Evolutionary conservation across 2,329 filamentous ascomycete genomes (phyloP), one percentile per base, ranked within the genome.

Genomic region (Colletotrichum sp.): DNA sequence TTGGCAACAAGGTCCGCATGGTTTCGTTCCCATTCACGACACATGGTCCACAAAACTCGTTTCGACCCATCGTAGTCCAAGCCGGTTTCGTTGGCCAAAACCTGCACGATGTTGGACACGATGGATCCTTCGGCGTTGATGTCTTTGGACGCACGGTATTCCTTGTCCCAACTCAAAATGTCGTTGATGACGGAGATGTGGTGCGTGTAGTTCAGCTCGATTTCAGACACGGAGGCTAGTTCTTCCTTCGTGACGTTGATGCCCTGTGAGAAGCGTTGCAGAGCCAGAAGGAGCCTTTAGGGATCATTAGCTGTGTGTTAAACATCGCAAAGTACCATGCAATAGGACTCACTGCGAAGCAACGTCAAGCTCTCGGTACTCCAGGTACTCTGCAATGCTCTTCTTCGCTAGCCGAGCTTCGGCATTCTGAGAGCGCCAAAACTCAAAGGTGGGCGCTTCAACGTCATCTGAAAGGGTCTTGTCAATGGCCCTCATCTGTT

Each of bases 1-100:
- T 52, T 52, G n/a, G 6, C 2, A 52, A 52, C 43, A 52, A 22
- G 43, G 1, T 52, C 10, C n/a, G n/a, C 12, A 52, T 72, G 72
- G 32, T 67, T 67, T 16, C 30, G 6, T 43, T 75, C 72, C 75
- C 75, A 77, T 30, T 77, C 73, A 8, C 68, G 68, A 67, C 73
- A 76, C 75, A 76, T 77, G 15, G 64, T 30, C 72, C 75, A 77
- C 15, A 71, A 58, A 3, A 75, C 65, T 10, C 58, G 39, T 69
- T 75, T 77, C 18, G 75, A 68, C 18, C 65, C 65, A 4, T 75
- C 75, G 10, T 36, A 60, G 15, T 22, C 16, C 13, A 66, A 32
- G 34, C 61, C 43, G 8, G 39, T 66, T 43, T 71, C 69, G 30
- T 48, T 64, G 36, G 43, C 25, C 8, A 71, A 28, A 22, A 66